Base-by-base conservation (phyloP, 2,329 filamentous ascomycete genomes). In the Colletotrichum chrysophilum region DNA sequence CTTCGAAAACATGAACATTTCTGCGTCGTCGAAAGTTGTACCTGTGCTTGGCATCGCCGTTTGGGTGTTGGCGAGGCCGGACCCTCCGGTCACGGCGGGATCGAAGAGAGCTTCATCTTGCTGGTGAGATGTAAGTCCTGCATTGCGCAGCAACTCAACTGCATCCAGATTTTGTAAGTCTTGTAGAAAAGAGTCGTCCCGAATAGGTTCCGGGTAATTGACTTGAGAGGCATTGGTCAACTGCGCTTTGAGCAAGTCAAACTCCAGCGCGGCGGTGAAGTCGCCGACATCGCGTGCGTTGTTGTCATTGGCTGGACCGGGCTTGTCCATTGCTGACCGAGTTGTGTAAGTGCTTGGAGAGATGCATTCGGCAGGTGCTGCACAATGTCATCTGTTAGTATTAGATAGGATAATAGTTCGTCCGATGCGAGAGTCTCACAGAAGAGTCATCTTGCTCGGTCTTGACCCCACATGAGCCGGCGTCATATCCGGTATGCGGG, bases 271-370 rank as follows among this genome's bases (percentile, higher is more conserved):
- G 52, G 68, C 72, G 64, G 64, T 68, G 70, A 58, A 58, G 58
- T 75, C 73, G 36, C 65, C 73, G 4, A 68, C 30, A n/a, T 32
- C 28, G 34, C 34, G 30, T 18, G 70, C 32, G 38, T 68, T 64
- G 43, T 16, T 68, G 10, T 34, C 64, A 72, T 75, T 73, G 38
- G 70, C 32, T 58, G 26, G 18, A 8, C 9, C 43, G 16, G n/a
- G 56, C 70, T 64, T 65, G 73, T 75, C 69, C 73, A 75, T 75
- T 12, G 21, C 48, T 18, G 24, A 26, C 21, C 21, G 32, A 64
- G 56, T 48, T 67, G 62, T 71, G 73, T 68, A 69, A 68, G 58
- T 75, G 64, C 34, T 30, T 64, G 21, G 8, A 21, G 32, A 48
- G 64, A 68, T 64, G 43, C 14, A 58, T 58, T 28, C 36, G 16